These are phyloP conservation scores for Daphne laureola DNA, from an alignment of 441 rosid species.

Conservation along the genomic window DNA sequence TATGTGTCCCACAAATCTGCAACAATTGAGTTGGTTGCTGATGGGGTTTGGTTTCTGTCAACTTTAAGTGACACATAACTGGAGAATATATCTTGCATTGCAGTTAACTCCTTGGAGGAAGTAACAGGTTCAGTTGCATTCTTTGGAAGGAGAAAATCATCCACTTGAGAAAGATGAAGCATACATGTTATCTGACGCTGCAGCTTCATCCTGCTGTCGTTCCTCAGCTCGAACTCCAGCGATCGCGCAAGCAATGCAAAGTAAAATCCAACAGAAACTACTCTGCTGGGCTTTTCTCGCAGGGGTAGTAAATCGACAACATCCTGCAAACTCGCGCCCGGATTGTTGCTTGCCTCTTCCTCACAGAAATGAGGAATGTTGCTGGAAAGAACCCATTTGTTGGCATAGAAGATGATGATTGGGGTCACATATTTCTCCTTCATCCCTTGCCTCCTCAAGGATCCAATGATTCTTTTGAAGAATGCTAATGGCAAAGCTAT, in stretches of 20 bases:
- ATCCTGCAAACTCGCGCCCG: slow-evolving; percentile 37
- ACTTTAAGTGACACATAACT: slow-evolving; percentile 27
- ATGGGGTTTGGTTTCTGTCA: slow-evolving; percentile 29
- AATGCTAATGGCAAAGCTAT: slow-evolving; percentile 56
- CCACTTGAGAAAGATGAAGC: slow-evolving; percentile 39
- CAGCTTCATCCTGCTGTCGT: slow-evolving; percentile 35
- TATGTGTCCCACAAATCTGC: slow-evolving; percentile 63
- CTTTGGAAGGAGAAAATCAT: slow-evolving; percentile 46
- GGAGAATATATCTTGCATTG: slow-evolving; percentile 54
- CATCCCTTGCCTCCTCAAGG: slow-evolving; percentile 81
- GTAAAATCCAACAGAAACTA: slow-evolving; percentile 63
- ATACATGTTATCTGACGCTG: slow-evolving; percentile 45
- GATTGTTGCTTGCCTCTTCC: slow-evolving; percentile 15
- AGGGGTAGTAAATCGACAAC: slow-evolving; percentile 48
- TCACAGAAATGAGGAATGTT: slow-evolving; percentile 36
- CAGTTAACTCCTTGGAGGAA: slow-evolving; percentile 40
- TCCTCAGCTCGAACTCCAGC: slow-evolving; percentile 36
- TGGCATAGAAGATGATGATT: slow-evolving; percentile 50
- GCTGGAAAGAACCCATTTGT: slow-evolving; percentile 44
- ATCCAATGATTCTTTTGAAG: slow-evolving; percentile 61
- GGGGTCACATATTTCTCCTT: slow-evolving; percentile 67
- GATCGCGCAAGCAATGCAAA: slow-evolving; percentile 49
- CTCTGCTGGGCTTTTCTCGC: slow-evolving; percentile 43
- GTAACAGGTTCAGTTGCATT: slow-evolving; percentile 20
- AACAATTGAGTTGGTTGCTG: slow-evolving; percentile 33